Evolutionary conservation across 768 basidiomycete genomes (phyloP).

Genomic region (Lentinula guzmanii): DNA sequence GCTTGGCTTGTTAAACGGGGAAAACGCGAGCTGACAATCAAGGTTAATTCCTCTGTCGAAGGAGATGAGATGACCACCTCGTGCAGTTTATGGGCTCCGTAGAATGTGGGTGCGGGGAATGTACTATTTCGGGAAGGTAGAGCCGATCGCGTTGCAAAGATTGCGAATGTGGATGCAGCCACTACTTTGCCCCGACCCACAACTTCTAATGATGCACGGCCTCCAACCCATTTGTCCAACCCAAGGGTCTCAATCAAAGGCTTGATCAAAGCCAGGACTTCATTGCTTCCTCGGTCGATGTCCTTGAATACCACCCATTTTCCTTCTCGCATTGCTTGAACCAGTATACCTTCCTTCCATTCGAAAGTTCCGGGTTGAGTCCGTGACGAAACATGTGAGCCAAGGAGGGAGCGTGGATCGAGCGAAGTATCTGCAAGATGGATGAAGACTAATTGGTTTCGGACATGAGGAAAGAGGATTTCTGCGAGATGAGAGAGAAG

Average conservation of each 20-base stretch:
- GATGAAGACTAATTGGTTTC: conserved; percentile 74
- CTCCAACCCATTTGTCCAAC: conserved; percentile 71
- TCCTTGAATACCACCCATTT: conserved; percentile 93
- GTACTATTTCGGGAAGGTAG: conserved; percentile 36
- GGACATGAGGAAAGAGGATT: conserved; percentile 49
- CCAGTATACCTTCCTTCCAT: conserved; percentile 93
- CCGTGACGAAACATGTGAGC: conserved; percentile 87
- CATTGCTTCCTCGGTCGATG: conserved; percentile 83
- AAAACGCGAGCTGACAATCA: conserved; percentile 67
- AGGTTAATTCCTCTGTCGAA: conserved; percentile 55
- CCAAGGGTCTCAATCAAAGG: conserved; percentile 74
- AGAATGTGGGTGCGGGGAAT: conserved; percentile 63
- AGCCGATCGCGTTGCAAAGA: conserved; percentile 86
- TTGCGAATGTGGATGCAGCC: conserved; percentile 73
- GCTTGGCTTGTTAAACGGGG: conserved; percentile 47
- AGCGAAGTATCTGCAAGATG: conserved; percentile 94
- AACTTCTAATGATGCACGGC: conserved; percentile 59
- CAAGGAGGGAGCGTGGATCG: conserved; percentile 88
- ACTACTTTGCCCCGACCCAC: conserved; percentile 70
- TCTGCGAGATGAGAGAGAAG: conserved; percentile 73
- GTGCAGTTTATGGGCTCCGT: conserved; percentile 79
- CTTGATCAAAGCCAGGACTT: conserved; percentile 84
- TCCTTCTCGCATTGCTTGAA: conserved; percentile 85
- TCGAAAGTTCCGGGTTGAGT: conserved; percentile 84
- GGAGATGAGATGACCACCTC: conserved; percentile 65